Percentiles rank a stretch among this genome's conserved stretches.
These are phyloP conservation scores for Chlorella sorokiniana DNA, from an alignment of 139 green algal species.

Conservation along the genomic window DNA sequence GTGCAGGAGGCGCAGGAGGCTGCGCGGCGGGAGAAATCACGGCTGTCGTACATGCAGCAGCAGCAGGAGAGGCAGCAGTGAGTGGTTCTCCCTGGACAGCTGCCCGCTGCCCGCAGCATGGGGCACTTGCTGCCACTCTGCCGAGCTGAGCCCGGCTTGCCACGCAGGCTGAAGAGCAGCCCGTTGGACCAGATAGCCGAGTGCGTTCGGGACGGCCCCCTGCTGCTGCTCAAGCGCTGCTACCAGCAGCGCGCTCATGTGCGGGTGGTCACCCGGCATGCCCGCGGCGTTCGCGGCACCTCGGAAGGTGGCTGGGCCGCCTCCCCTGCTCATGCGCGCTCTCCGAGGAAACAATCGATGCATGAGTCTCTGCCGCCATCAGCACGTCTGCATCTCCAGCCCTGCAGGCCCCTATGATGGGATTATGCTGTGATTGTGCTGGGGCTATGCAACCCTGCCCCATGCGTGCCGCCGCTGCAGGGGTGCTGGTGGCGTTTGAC, in stretches of 20 bases:
- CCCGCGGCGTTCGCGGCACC: slow-evolving; percentile 61
- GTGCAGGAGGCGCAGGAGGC: slow-evolving; percentile 23
- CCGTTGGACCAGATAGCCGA: slow-evolving; percentile 37
- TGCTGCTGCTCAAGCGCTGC: slow-evolving; percentile 47
- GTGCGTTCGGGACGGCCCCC: slow-evolving; percentile 45
- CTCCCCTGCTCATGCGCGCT: too few species aligned
- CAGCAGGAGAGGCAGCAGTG: slow-evolving; percentile 21
- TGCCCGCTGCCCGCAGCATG: too few species aligned
- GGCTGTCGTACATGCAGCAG: slow-evolving; percentile 11
- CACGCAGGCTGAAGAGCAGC: not conserved
- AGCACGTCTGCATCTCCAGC: too few species aligned
- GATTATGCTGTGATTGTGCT: too few species aligned
- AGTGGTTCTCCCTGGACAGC: not conserved
- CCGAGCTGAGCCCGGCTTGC: not conserved
- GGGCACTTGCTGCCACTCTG: not conserved
- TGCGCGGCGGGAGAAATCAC: slow-evolving; percentile 5
- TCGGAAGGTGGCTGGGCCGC: slow-evolving; percentile 27
- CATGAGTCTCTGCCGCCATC: too few species aligned
- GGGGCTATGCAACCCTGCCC: not conserved
- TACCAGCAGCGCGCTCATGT: slow-evolving; percentile 39
- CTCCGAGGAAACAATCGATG: too few species aligned
- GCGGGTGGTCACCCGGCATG: slow-evolving; percentile 73
- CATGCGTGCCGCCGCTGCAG: slow-evolving; percentile 13
- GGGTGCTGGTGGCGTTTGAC: slow-evolving; percentile 69
- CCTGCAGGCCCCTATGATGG: too few species aligned